Evolutionary conservation across 257 asterid genomes (phyloP).

Genomic region (Avicennia marina): DNA sequence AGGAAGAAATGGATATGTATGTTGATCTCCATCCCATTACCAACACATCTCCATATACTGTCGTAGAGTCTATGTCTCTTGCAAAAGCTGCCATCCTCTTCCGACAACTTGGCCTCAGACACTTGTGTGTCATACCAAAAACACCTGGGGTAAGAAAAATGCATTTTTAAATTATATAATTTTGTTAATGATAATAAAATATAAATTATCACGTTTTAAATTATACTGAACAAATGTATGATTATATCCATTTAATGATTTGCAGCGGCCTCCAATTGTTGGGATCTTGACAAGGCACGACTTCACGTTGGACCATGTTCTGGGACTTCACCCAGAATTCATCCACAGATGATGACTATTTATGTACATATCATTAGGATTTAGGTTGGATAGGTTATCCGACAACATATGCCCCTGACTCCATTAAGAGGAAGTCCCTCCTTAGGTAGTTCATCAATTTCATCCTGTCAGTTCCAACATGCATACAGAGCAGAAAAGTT

Average conservation of each 20-base stretch:
- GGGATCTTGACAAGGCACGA: constrained; percentile 83
- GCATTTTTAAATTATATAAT: too few relatives aligned
- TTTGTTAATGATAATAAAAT: not conserved
- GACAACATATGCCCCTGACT: too few relatives aligned
- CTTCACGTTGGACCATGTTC: constrained; percentile 70
- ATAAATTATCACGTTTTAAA: too few relatives aligned
- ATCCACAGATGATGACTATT: too few relatives aligned
- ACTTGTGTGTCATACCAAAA: constrained; percentile 86
- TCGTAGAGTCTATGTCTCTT: constrained; percentile 89
- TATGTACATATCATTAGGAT: too few relatives aligned
- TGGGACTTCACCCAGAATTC: constrained; percentile 61
- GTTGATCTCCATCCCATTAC: constrained; percentile 91
- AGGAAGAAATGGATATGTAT: constrained; percentile 93
- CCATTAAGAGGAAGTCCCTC: too few relatives aligned
- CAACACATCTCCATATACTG: constrained; percentile 89
- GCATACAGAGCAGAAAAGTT: too few relatives aligned
- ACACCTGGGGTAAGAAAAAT: constrained; percentile 55
- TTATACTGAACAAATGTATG: not conserved
- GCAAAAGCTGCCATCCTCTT: constrained; percentile 94
- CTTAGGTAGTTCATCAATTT: too few relatives aligned
- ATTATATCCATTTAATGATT: not conserved
- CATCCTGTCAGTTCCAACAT: too few relatives aligned
- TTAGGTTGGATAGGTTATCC: too few relatives aligned
- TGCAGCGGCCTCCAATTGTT: constrained; percentile 71
- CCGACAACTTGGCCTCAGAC: constrained; percentile 84